A percentile compares a stretch with the other conserved stretches of the same genome.
These are phyloP conservation scores for Ambrosia artemisiifolia DNA, from an alignment of 129 eudicot species.

Conservation along the genomic window DNA sequence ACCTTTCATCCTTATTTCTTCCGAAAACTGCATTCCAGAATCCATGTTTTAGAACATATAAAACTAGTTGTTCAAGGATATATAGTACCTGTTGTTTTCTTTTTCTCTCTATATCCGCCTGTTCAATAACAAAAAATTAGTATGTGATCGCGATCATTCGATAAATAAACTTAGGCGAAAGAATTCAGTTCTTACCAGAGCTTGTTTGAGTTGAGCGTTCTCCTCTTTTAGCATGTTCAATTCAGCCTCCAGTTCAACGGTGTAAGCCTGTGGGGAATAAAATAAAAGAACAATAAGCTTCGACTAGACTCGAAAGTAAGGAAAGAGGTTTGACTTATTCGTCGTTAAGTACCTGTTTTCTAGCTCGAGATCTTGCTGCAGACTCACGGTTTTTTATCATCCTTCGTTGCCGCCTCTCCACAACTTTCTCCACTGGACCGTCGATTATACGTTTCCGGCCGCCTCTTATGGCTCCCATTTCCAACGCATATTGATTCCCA, in stretches of 20 bases:
- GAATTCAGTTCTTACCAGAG: constrained; percentile 46
- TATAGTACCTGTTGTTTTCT: constrained; percentile 47
- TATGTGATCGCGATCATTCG: background rate
- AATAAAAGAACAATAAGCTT: background rate
- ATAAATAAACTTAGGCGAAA: background rate
- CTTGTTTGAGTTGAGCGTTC: constrained; percentile 70
- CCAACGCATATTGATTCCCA: constrained; percentile 48
- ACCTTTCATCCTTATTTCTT: constrained; percentile 46
- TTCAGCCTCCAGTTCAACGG: constrained; percentile 89
- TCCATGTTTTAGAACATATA: background rate
- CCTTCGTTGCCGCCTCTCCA: constrained; percentile 81
- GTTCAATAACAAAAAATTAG: constrained; percentile 14
- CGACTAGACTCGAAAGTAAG: background rate
- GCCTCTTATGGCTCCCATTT: constrained; percentile 55
- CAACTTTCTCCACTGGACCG: constrained; percentile 92
- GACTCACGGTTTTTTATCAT: constrained; percentile 96
- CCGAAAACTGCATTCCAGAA: constrained; percentile 40
- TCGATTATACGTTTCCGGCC: constrained; percentile 64
- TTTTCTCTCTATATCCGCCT: constrained; percentile 67
- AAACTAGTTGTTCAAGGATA: background rate
- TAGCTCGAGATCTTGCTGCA: constrained; percentile 93
- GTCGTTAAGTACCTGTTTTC: constrained; percentile 57
- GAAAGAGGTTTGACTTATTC: background rate
- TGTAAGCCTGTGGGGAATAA: constrained; percentile 59
- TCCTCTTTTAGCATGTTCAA: constrained; percentile 81